Conservation (phyloP, 1,284 basidiomycete genomes). For the Farysia itapuensis region DNA sequence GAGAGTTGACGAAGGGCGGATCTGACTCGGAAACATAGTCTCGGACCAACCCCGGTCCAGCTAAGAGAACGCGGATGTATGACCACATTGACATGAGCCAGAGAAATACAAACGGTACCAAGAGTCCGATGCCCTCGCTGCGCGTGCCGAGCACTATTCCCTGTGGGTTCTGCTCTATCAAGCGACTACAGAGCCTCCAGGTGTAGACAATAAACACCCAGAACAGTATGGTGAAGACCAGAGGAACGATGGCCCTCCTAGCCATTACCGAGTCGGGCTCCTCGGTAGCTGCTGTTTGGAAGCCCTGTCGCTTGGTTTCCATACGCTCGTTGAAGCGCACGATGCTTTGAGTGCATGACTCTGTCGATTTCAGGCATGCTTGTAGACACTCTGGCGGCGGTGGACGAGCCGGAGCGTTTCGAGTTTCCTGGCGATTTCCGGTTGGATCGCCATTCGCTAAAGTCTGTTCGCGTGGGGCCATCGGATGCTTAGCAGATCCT, state of each 20-base stretch:
- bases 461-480: no score
- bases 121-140: constrained; percentile 37
- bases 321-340: constrained; percentile 39
- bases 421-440: no score
- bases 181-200: constrained; percentile 39
- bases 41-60: constrained; percentile 46
- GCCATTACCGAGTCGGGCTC: constrained; percentile 25
- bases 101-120: constrained; percentile 42
- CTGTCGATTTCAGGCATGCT: constrained; percentile 24
- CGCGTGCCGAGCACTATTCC: constrained; percentile 21
- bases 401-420: no score
- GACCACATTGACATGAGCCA: constrained; percentile 53
- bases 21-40: constrained; percentile 36
- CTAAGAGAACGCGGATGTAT: constrained; percentile 40
- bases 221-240: constrained; percentile 41
- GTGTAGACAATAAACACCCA: constrained; percentile 52
- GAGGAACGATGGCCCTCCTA: constrained; percentile 35
- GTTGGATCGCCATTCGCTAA: no score
- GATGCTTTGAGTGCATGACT: constrained; percentile 24
- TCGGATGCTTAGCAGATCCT: no score
- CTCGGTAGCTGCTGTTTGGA: constrained; percentile 11
- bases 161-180: constrained; percentile 28
- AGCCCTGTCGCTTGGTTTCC: constrained; percentile 12
- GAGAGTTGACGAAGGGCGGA: constrained; percentile 4
- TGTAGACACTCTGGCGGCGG: constrained; percentile 39